These are phyloP conservation scores for Otatea glauca DNA, from an alignment of 176 grass and related monocot species.

Conservation along the genomic window DNA sequence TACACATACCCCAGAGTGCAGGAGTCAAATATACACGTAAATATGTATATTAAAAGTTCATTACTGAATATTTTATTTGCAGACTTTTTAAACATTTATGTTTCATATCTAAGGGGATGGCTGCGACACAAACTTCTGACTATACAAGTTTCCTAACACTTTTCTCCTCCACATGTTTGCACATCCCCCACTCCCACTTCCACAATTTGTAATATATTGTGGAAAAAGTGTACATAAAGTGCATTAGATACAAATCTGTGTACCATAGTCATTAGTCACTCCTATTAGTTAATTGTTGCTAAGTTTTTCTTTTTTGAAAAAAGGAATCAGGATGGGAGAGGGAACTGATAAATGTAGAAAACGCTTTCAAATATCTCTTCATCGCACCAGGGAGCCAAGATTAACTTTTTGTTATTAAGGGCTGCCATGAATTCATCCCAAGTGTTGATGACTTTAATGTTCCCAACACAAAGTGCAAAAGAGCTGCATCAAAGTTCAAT, in stretches of 20 bases:
- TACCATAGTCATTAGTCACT: background rate
- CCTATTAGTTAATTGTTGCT: background rate
- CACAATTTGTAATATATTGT: background rate
- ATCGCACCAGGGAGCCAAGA: conserved; percentile 88
- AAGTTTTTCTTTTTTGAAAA: background rate
- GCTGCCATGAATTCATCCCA: conserved; percentile 83
- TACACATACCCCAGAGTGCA: background rate
- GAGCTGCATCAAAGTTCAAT: too few species aligned
- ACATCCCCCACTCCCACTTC: background rate
- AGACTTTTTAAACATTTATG: background rate
- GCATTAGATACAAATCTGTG: background rate
- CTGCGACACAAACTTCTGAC: background rate
- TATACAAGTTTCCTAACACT: background rate
- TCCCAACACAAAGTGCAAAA: too few species aligned
- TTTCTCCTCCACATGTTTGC: background rate
- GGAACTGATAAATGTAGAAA: conserved; percentile 7
- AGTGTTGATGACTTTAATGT: conserved; percentile 65
- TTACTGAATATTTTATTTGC: background rate
- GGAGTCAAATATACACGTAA: background rate
- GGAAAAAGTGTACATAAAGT: background rate
- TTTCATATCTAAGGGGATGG: conserved; percentile 10
- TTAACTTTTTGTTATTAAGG: conserved; percentile 70
- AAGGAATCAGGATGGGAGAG: background rate
- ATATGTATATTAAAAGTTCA: background rate
- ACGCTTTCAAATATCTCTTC: conserved; percentile 60